phyloP scores from a whole-genome alignment of 139 green algal species.

The Astrephomene gubernaculifera region DNA sequence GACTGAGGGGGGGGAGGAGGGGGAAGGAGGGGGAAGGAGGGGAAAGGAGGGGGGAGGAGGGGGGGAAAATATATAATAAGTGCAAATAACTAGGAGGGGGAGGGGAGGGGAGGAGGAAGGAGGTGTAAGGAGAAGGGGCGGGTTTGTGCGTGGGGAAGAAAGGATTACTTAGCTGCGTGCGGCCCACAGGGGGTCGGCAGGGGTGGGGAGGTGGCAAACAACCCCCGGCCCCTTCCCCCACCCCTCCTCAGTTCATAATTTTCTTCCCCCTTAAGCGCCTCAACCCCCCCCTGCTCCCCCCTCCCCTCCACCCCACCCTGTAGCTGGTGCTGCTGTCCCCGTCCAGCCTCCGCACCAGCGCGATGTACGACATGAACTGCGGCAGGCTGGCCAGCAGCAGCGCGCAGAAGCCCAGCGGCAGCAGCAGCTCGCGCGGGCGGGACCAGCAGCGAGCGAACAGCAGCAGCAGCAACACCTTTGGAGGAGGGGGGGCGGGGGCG shows the following conservation, averaged over 20 bases:
- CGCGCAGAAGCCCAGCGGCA: constrained; percentile 62
- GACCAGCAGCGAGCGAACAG: constrained; percentile 54
- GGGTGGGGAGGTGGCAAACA: too few species aligned
- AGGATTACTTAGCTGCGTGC: too few species aligned
- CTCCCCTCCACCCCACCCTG: background rate
- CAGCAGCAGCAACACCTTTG: constrained; percentile 44
- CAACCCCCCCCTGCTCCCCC: background rate
- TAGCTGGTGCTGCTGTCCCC: constrained; percentile 36
- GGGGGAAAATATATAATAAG: too few species aligned
- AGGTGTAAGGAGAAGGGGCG: background rate
- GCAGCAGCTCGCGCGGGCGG: constrained; percentile 53
- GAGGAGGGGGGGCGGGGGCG: background rate
- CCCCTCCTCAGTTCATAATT: too few species aligned
- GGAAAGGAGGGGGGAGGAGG: background rate
- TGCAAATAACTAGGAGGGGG: too few species aligned
- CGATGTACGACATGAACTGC: constrained; percentile 63
- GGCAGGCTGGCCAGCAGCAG: constrained; percentile 53
- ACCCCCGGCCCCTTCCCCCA: too few species aligned
- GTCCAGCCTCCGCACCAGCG: constrained; percentile 60
- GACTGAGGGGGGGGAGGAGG: constrained; percentile 17
- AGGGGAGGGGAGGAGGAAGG: background rate
- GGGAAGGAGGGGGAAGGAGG: background rate
- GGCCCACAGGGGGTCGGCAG: too few species aligned
- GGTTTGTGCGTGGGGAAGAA: background rate
- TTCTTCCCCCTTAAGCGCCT: background rate